Evolutionary conservation across 345 rosid genomes (phyloP).

Genomic region (Gossypium rotundifolium): DNA sequence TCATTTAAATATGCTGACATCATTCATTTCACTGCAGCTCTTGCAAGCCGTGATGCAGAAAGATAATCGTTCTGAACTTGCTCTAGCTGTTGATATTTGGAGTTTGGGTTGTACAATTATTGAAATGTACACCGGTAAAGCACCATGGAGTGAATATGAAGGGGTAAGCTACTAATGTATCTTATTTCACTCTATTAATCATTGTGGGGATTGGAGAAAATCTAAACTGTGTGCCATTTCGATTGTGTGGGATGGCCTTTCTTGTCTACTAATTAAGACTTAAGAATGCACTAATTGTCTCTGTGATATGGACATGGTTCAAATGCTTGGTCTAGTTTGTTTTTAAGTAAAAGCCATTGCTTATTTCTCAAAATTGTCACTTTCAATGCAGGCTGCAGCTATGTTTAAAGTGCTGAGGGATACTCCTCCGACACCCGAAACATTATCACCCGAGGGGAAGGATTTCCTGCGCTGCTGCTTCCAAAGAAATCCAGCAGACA

Average conservation of each 20-base stretch:
- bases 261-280: background rate
- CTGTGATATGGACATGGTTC: background rate
- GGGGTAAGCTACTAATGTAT: constrained; percentile 58
- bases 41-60: constrained; percentile 89
- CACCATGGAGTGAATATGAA: constrained; percentile 95
- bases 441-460: constrained; percentile 76
- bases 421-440: constrained; percentile 71
- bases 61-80: constrained; percentile 67
- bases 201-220: background rate
- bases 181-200: background rate
- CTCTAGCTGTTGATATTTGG: constrained; percentile 97
- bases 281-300: background rate
- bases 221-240: too few species aligned
- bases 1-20: constrained; percentile 21
- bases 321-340: background rate
- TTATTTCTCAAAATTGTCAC: constrained; percentile 7
- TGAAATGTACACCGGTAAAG: constrained; percentile 91
- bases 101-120: constrained; percentile 94
- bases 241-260: background rate
- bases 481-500: constrained; percentile 80
- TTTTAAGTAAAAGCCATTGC: background rate
- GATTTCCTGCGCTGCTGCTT: constrained; percentile 81
- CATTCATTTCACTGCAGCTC: constrained; percentile 43
- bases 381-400: constrained; percentile 72
- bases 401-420: constrained; percentile 83